Conservation (phyloP, 176 grass and related monocot genomes). For the Triticum timopheevii region DNA sequence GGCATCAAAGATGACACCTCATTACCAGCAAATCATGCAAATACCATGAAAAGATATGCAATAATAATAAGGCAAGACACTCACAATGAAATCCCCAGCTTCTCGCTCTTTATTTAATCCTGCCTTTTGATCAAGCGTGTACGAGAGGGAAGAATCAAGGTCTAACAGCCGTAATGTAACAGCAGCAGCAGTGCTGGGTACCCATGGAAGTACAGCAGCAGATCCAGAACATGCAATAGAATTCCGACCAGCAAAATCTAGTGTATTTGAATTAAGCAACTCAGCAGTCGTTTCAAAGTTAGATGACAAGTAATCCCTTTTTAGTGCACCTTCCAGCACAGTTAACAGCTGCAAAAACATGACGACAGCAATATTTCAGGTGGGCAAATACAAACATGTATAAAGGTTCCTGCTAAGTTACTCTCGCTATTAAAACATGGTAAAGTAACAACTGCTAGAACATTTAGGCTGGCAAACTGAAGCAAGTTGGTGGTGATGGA, state of each 20-base stretch:
- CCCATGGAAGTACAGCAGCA: conserved; percentile 73
- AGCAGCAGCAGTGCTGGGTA: conserved; percentile 72
- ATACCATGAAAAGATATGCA: background rate
- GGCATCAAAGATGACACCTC: background rate
- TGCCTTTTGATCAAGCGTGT: conserved; percentile 48
- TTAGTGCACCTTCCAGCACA: conserved; percentile 77
- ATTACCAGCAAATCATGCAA: conserved; percentile 3
- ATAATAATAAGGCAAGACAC: conserved; percentile 35
- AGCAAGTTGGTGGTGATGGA: background rate
- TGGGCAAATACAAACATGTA: background rate
- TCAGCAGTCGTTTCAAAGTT: conserved; percentile 79
- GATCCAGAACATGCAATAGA: conserved; percentile 36
- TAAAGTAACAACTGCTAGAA: conserved; percentile 13
- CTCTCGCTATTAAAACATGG: background rate
- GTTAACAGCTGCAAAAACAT: conserved; percentile 65
- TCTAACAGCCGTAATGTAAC: conserved; percentile 77
- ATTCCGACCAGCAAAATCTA: conserved; percentile 37
- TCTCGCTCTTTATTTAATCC: conserved; percentile 58
- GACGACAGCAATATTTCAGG: background rate
- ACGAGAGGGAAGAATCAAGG: conserved; percentile 73
- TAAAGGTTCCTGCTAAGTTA: conserved; percentile 1
- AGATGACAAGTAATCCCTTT: conserved; percentile 66
- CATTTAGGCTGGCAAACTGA: background rate
- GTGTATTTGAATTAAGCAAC: conserved; percentile 51
- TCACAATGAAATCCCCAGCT: conserved; percentile 62